Base-by-base conservation (phyloP, 805 yeast genomes). In the Scheffersomyces coipomensis region DNA sequence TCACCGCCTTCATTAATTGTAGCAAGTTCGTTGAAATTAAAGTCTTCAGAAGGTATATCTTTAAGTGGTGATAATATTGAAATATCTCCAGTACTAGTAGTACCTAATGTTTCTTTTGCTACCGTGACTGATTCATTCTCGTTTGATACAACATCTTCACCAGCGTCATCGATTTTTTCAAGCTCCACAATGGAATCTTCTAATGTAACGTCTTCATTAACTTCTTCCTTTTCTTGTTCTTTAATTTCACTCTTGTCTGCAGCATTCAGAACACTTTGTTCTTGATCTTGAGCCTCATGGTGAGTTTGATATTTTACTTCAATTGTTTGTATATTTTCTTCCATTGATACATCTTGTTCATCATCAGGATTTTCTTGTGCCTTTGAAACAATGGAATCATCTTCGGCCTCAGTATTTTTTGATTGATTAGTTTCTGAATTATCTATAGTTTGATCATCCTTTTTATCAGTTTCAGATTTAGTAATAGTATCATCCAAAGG, bases 11-110 rank as follows among this genome's bases (percentile, higher is more conserved):
- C 37, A 26, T 23, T 17, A 10, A 35, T 35, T 4, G 21, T 34
- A 4, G 30, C 30, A 29, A 34, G 23, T 5, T 34, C 25, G n/a
- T 34, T 34, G 19, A 29, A 26, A 21, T 30, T 35, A 27, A 35
- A 35, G 9, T 27, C 30, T 13, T 35, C 34, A 15, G 34, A 17
- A 4, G 35, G 29, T 2, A 27, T 7, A 5, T 27, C 38, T 11
- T 29, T 29, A 9, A 39, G 19, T 4, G 42, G 42, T 7, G 42
- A 39, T 25, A 39, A 39, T 17, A 15, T 34, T 10, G 42, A 35
- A 13, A 22, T 36, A 18, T 39, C 42, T 13, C 30, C 18, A 5
- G 30, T 10, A 8, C 27, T 22, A 6, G 27, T 8, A 4, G 21
- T 13, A 19, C 15, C 19, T 27, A 35, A 13, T 19, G 33, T 21